Conservation (phyloP, 192 early-diverging fungal genomes). For the Gamsiella multidivaricata region DNA sequence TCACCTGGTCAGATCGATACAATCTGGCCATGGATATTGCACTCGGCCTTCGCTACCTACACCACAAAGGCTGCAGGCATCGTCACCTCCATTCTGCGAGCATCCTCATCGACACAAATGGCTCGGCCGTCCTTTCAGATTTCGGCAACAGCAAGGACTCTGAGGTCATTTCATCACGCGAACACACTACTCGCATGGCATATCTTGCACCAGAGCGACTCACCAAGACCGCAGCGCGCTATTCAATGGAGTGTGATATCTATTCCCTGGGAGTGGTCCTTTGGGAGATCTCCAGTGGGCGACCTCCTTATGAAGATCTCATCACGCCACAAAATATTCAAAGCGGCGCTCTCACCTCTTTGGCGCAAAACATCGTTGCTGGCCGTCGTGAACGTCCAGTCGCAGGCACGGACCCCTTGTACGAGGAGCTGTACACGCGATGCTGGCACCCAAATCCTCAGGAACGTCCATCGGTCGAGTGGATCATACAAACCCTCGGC, state of each 20-base stretch:
- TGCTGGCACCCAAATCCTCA: constrained; percentile 46
- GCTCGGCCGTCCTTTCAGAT: constrained; percentile 49
- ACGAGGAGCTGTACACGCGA: constrained; percentile 32
- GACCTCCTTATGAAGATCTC: constrained; percentile 35
- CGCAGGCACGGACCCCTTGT: constrained; percentile 23
- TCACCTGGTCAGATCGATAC: constrained; percentile 53
- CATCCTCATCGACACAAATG: constrained; percentile 46
- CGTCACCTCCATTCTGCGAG: constrained; percentile 48
- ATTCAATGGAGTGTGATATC: constrained; percentile 38
- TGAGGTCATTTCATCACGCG: constrained; percentile 41
- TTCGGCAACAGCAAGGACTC: constrained; percentile 35
- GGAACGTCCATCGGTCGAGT: constrained; percentile 37
- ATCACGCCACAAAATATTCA: constrained; percentile 23
- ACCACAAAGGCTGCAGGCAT: constrained; percentile 34
- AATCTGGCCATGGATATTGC: constrained; percentile 55
- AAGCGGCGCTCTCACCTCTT: constrained; percentile 16
- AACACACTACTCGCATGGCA: constrained; percentile 35
- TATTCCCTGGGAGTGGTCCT: constrained; percentile 44
- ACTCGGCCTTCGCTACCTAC: constrained; percentile 40
- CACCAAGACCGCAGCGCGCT: constrained; percentile 17
- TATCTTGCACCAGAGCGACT: constrained; percentile 47
- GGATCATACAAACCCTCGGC: constrained; percentile 41
- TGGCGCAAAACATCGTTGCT: constrained; percentile 43
- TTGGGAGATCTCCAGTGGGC: constrained; percentile 50
- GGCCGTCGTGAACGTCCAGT: constrained; percentile 41